Evolutionary conservation across 1,139 yeast genomes (phyloP).

Genomic region (Geotrichum australiense): DNA sequence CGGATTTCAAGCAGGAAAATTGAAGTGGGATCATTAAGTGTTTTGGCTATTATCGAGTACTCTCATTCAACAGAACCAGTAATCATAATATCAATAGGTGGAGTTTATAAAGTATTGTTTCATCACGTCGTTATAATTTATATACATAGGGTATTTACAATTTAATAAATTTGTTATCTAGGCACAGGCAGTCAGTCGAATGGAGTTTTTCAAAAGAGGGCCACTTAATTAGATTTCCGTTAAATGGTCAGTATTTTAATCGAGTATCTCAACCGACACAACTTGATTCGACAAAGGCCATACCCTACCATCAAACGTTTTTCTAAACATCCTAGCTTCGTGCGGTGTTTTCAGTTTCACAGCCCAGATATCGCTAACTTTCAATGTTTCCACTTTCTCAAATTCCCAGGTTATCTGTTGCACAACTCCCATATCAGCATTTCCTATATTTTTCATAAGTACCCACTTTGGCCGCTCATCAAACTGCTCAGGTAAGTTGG

Average conservation of each 20-base stretch:
- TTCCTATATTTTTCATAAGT: conserved; percentile 25
- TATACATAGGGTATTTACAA: too few relatives aligned
- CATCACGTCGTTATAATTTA: too few relatives aligned
- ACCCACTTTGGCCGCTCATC: neutral
- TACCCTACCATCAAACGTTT: conserved; percentile 42
- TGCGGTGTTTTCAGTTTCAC: conserved; percentile 42
- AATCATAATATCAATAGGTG: neutral
- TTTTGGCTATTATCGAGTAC: neutral
- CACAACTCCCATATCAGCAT: conserved; percentile 33
- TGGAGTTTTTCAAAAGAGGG: too few relatives aligned
- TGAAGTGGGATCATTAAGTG: neutral
- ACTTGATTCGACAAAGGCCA: conserved; percentile 34
- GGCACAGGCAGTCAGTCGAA: too few relatives aligned
- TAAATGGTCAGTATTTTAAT: too few relatives aligned
- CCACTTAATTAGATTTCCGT: too few relatives aligned
- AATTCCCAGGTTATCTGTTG: conserved; percentile 28
- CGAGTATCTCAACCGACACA: conserved; percentile 37
- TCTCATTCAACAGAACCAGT: neutral
- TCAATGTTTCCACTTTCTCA: conserved; percentile 27
- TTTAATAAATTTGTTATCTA: too few relatives aligned
- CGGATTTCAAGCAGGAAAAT: neutral
- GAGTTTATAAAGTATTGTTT: too few relatives aligned
- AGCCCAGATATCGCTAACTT: conserved; percentile 38
- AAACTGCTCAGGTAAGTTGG: too few relatives aligned
- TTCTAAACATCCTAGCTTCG: conserved; percentile 52